phyloP scores from a whole-genome alignment of 2,329 filamentous ascomycete genomes.

The Colletotrichum lupini region DNA sequence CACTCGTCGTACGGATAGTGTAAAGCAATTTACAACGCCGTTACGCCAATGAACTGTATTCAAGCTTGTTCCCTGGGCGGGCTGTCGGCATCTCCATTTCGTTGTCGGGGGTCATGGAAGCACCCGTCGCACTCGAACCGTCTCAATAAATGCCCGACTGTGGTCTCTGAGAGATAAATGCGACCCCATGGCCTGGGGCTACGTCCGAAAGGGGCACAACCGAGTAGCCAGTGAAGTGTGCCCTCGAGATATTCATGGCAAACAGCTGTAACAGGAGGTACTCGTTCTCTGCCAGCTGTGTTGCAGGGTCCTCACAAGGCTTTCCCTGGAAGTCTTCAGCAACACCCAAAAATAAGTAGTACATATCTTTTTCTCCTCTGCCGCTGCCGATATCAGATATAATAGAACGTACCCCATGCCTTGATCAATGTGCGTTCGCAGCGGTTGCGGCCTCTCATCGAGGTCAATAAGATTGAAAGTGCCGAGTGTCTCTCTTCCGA shows the following conservation, averaged over 20 bases:
- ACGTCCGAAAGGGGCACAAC: not conserved
- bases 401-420: not conserved
- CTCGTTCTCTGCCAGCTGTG: not conserved
- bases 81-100: not conserved
- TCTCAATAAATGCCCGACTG: slow-evolving; percentile 4
- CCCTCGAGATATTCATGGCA: not conserved
- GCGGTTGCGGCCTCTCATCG: not conserved
- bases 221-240: not conserved
- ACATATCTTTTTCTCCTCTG: not conserved
- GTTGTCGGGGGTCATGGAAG: not conserved
- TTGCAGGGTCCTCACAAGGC: not conserved
- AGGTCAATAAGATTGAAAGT: not conserved
- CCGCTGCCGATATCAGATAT: not conserved
- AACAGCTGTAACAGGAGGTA: not conserved
- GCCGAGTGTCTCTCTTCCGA: not conserved
- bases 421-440: not conserved
- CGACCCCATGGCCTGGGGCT: not conserved
- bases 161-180: not conserved
- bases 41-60: not conserved
- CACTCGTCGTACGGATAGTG: not conserved
- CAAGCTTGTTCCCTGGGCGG: slow-evolving; percentile 16
- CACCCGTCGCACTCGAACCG: not conserved
- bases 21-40: not conserved
- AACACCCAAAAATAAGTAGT: not conserved
- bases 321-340: not conserved